A percentile compares a stretch with the other conserved stretches of the same genome.
Evolutionary conservation across 495 filamentous ascomycete species (phyloP).

Genomic region (Opeltia flavorubescens): DNA sequence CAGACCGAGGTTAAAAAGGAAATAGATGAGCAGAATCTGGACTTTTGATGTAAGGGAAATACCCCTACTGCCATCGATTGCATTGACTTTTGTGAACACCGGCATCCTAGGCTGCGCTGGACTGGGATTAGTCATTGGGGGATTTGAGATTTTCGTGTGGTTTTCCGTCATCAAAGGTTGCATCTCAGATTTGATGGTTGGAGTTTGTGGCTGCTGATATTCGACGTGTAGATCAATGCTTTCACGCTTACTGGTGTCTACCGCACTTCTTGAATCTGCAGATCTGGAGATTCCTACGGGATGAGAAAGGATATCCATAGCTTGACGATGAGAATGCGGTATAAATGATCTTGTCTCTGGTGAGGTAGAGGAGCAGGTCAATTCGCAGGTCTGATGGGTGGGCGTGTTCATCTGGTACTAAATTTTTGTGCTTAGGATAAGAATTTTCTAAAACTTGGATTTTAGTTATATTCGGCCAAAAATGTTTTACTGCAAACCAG

Average conservation of each 20-base stretch:
- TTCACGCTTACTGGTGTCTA: not conserved
- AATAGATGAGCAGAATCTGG: slow-evolving; percentile 32
- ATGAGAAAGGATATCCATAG: not conserved
- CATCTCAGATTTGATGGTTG: not conserved
- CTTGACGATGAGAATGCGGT: not conserved
- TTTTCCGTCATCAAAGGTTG: no score
- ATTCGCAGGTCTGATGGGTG: no score
- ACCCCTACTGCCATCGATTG: slow-evolving; percentile 2
- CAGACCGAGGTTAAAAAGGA: slow-evolving; percentile 35
- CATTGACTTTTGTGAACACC: not conserved
- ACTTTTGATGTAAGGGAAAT: slow-evolving; percentile 25
- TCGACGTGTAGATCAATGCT: not conserved
- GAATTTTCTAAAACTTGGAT: no score
- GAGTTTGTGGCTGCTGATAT: not conserved
- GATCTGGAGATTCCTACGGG: not conserved
- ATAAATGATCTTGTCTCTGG: not conserved
- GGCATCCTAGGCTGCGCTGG: not conserved
- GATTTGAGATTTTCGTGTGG: no score
- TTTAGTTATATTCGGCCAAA: no score
- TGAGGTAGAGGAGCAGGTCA: not conserved
- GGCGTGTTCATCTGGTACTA: no score
- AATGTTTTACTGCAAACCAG: no score
- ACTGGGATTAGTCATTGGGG: not conserved
- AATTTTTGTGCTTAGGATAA: no score
- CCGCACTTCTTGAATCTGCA: not conserved